Base-by-base conservation (phyloP, 2,329 filamentous ascomycete genomes). In the Arthrobotrys entomopaga region DNA sequence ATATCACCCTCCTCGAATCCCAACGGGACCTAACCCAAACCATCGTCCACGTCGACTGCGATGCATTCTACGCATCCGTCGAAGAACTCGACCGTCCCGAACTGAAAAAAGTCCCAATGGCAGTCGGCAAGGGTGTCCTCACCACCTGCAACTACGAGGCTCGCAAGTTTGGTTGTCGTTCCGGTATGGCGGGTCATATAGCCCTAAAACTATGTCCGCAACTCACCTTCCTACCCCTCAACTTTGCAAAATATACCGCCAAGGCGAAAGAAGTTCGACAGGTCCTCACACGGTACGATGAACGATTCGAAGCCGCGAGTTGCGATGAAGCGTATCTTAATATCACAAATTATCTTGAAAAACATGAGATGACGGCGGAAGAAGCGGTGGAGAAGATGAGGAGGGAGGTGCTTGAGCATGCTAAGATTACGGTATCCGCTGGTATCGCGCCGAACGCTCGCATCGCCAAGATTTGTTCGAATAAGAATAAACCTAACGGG, bases 271-370 rank as follows among this genome's bases (percentile, higher is more conserved):
- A 98, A 80, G 89, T 98, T 4, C 88, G 94, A 10, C 87, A 89
- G 48, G 87, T 99, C 0, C 84, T 99, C 15, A 90, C 88, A 10
- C 85, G 90, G n/a, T 99, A 98, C 79, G 95, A 99, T 79, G 87
- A 92, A 0, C 86, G 91, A 0, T 99, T 96, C 78, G 92, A 98
- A 81, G 96, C 91, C 78, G 92, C 94, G 0, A 97, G 93, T 80
- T 93, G 97, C 77, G 95, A 99, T 78, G 95, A 99, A 81, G 95
- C 95, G 0, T 99, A 97, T 80, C 84, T 99, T 26, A 98, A 99
- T 79, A 91, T 99, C 70, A 98, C 95, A 0, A n/a, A 89, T 58
- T 98, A 96, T 80, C 97, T 94, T 79, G 78, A 83, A 10, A 86
- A 88, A 38, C 89, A 93, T 75, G 79, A 86, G 10, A 85, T 94